Conservation (phyloP, 495 filamentous ascomycete species). For the Entonaema liquescens region DNA sequence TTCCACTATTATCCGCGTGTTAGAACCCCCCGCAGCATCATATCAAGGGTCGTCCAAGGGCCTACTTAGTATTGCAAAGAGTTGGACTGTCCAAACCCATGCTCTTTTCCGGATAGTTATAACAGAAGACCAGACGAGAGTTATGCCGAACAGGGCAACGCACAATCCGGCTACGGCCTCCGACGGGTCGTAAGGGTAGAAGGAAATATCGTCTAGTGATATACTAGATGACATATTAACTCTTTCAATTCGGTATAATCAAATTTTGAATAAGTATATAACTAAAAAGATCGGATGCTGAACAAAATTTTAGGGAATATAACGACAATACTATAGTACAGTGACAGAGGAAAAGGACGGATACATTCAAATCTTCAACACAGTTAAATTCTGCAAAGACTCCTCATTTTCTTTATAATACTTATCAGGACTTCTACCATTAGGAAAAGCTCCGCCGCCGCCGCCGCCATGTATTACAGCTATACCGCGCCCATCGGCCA, state of each 20-base stretch:
- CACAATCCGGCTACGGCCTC: constrained; percentile 41
- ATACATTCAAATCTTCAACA: background rate
- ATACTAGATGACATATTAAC: constrained; percentile 16
- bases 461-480: constrained; percentile 1
- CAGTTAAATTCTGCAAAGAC: background rate
- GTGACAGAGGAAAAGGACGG: background rate
- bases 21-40: background rate
- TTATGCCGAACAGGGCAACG: constrained; percentile 43
- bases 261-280: background rate
- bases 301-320: too few species aligned
- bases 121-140: constrained; percentile 48
- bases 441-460: background rate
- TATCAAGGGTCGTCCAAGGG: background rate
- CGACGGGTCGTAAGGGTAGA: constrained; percentile 47
- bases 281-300: background rate
- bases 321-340: background rate
- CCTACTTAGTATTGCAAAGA: constrained; percentile 56
- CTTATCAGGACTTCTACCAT: background rate
- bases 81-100: constrained; percentile 58
- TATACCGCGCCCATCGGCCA: background rate
- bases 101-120: constrained; percentile 54
- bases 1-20: constrained; percentile 50
- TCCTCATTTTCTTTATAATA: background rate
- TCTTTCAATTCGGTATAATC: background rate
- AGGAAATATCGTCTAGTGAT: constrained; percentile 17